Evolutionary conservation across 305 asterid genomes (phyloP).

Genomic region (Galium porrigens): DNA sequence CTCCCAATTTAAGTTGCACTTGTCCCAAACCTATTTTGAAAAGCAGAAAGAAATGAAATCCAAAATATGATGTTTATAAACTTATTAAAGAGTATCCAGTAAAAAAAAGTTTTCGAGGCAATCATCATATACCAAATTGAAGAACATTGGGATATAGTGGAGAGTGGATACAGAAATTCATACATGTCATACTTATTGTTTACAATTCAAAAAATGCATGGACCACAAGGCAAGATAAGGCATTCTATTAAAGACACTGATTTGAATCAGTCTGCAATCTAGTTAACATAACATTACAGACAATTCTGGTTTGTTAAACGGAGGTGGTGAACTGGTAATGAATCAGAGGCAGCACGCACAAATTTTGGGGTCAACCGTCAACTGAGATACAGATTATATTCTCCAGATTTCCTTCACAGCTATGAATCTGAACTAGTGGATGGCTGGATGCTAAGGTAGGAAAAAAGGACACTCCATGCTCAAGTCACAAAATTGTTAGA

Average conservation of each 20-base stretch:
- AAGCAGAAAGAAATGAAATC: not conserved
- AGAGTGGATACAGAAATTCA: not conserved
- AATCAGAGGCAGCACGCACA: not conserved
- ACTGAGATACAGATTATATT: not conserved
- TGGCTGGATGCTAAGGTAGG: not conserved
- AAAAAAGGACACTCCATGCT: not conserved
- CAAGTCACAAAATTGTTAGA: not conserved
- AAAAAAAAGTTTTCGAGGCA: not conserved
- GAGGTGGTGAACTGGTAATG: not conserved
- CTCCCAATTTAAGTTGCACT: constrained; percentile 94
- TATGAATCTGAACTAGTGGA: not conserved
- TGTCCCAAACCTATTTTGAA: constrained; percentile 70
- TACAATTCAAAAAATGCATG: not conserved
- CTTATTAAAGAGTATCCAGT: not conserved
- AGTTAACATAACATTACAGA: not conserved
- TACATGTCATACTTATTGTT: not conserved
- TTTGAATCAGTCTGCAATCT: not conserved
- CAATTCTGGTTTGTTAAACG: not conserved
- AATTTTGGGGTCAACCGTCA: not conserved
- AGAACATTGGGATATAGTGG: not conserved
- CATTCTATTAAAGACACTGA: not conserved
- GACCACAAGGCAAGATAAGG: not conserved
- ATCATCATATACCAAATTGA: not conserved
- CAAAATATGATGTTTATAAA: not conserved
- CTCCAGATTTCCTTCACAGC: not conserved